Percentiles rank a stretch among this genome's conserved stretches.
phyloP scores from a whole-genome alignment of 148 eudicot genomes.

The Camellia japonica region DNA sequence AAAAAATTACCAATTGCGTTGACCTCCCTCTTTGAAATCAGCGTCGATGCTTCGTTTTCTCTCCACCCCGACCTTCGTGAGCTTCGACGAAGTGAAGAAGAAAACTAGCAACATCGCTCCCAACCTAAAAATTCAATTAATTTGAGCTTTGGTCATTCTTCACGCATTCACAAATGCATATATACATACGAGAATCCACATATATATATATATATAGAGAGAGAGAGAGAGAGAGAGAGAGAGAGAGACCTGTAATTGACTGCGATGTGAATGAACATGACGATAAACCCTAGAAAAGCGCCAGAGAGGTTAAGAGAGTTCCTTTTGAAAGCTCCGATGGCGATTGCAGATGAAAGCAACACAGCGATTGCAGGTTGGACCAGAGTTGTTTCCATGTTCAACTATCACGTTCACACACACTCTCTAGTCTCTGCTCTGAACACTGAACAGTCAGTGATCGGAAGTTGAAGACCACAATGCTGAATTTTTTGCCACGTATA shows the following conservation, averaged over 20 bases:
- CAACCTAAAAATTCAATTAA: slow-evolving; percentile 34
- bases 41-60: slow-evolving; percentile 68
- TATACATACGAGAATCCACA: background rate
- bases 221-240: too few relatives aligned
- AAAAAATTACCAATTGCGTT: slow-evolving; percentile 75
- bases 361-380: slow-evolving; percentile 51
- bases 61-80: slow-evolving; percentile 80
- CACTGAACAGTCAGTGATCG: background rate
- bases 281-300: slow-evolving; percentile 59
- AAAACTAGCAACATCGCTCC: slow-evolving; percentile 81
- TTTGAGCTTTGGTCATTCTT: background rate
- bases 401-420: background rate
- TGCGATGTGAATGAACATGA: slow-evolving; percentile 69
- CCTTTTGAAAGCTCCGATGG: slow-evolving; percentile 59
- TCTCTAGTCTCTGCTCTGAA: background rate
- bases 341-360: slow-evolving; percentile 52
- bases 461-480: slow-evolving; percentile 8
- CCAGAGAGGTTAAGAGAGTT: slow-evolving; percentile 83
- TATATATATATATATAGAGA: background rate
- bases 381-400: slow-evolving; percentile 18
- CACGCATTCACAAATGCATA: background rate
- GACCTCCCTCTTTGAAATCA: slow-evolving; percentile 93
- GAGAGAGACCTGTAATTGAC: slow-evolving; percentile 56
- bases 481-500: background rate
- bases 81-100: slow-evolving; percentile 79